Evolutionary conservation across 73 alveolate genomes (phyloP).

Genomic region (Urostyla sp.): DNA sequence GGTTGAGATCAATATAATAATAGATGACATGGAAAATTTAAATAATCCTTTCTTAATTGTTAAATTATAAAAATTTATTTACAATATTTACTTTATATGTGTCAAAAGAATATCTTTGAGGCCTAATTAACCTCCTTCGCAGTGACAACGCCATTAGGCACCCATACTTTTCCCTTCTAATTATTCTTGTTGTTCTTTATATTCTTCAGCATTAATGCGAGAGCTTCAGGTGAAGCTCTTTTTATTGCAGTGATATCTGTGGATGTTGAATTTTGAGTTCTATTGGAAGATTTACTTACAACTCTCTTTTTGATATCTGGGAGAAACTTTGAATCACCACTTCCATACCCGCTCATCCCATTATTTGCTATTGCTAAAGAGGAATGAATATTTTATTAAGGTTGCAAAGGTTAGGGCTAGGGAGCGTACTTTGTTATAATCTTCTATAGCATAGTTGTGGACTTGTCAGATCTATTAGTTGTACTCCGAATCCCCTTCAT

Average conservation of each 20-base stretch:
- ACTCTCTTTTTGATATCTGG: conserved; percentile 45
- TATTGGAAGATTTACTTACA: conserved; percentile 1
- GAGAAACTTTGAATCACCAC: not conserved
- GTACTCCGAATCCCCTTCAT: not conserved
- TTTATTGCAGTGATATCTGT: not conserved
- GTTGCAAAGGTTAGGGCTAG: no score
- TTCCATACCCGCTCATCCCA: not conserved
- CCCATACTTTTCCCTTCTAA: conserved; percentile 3
- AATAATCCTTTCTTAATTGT: no score
- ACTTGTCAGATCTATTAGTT: not conserved
- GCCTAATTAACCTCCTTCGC: not conserved
- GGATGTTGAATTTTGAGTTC: not conserved
- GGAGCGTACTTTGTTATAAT: no score
- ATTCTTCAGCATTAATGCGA: conserved; percentile 27
- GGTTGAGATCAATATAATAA: no score
- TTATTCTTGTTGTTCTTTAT: conserved; percentile 5
- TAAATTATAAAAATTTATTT: no score
- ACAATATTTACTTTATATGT: no score
- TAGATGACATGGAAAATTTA: no score
- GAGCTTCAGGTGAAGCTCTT: conserved; percentile 40
- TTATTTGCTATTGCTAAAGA: not conserved
- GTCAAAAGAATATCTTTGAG: not conserved
- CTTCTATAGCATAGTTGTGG: not conserved
- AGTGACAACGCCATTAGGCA: not conserved
- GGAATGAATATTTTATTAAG: not conserved